These are phyloP conservation scores for Linum lewisii DNA, from an alignment of 345 rosid species.

Conservation along the genomic window DNA sequence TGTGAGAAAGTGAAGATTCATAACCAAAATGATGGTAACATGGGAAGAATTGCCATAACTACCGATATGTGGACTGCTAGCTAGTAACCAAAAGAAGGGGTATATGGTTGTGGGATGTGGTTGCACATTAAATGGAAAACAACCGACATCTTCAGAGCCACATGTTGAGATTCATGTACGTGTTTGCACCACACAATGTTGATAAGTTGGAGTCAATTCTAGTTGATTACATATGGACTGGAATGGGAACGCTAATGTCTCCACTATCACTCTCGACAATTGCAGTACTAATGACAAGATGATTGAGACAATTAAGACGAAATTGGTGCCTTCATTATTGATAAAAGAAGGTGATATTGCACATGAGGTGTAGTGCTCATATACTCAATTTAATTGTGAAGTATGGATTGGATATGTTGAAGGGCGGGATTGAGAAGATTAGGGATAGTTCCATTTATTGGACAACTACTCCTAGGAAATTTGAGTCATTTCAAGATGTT, in stretches of 20 bases:
- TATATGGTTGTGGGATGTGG: neutral
- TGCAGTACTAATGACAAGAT: neutral
- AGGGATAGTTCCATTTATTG: neutral
- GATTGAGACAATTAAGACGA: neutral
- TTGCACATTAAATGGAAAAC: neutral
- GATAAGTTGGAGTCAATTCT: neutral
- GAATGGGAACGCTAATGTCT: neutral
- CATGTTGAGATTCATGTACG: neutral
- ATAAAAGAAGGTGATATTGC: neutral
- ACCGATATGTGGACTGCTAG: neutral
- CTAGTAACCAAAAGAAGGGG: neutral
- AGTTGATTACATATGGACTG: neutral
- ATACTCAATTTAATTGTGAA: neutral
- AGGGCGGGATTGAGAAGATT: neutral
- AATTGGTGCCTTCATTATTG: neutral
- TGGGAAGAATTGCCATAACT: neutral
- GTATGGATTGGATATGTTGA: neutral
- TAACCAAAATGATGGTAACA: neutral
- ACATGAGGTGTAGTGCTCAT: neutral
- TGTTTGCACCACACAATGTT: neutral
- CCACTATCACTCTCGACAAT: neutral
- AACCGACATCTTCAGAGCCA: neutral
- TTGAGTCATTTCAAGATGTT: slow-evolving; percentile 16
- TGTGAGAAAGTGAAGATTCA: neutral
- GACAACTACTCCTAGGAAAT: neutral